Base-by-base conservation (phyloP, 176 grass and related monocot species). In the Bonia amplexicaulis region DNA sequence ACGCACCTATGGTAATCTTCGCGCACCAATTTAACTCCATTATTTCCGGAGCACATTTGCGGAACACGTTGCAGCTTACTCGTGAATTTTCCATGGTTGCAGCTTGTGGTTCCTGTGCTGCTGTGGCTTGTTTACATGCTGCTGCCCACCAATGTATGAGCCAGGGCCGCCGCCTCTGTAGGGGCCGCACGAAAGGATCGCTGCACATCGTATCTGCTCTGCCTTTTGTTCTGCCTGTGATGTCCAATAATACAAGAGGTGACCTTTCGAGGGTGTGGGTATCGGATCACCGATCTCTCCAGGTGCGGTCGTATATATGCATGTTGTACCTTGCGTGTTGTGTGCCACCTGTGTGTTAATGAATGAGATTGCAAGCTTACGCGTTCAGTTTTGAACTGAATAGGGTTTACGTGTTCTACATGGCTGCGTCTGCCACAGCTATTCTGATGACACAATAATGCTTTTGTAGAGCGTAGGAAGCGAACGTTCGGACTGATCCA, bases 61-160 rank as follows among this genome's bases (percentile, higher is more conserved):
- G 55, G 10, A 3, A 4, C 1, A 58, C 17, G 48, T 19, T 58
- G 11, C 17, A 53, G 7, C 19, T 42, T 71, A 31, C 44, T 12
- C 23, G 29, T 54, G 48, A 11, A 3, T 35, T 45, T 14, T 44
- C 73, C 8, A 16, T 16, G 29, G 53, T 70, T 54, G 66, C 78
- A 90, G 88, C 52, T 72, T 83, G 49, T 88, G 82, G 88, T 84
- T 79, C 74, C 77, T 93, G 58, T 71, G 84, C 46, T 93, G 80
- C 52, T 85, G 84, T 41, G 91, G 91, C 40, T 69, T 85, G 42
- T 77, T 87, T 47, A 67, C 41, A 4, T 33, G 31, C 55, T 93
- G 91, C 55, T 93, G 85, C 77, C 85, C 78, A 31, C 82, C 78
- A 17, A 17, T 71, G 40, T 86, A 63, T 64, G 73, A 90, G 55